Evolutionary conservation across 805 yeast genomes (phyloP), one percentile per base, ranked within the genome.

Genomic region (Wickerhamomyces canadensis): DNA sequence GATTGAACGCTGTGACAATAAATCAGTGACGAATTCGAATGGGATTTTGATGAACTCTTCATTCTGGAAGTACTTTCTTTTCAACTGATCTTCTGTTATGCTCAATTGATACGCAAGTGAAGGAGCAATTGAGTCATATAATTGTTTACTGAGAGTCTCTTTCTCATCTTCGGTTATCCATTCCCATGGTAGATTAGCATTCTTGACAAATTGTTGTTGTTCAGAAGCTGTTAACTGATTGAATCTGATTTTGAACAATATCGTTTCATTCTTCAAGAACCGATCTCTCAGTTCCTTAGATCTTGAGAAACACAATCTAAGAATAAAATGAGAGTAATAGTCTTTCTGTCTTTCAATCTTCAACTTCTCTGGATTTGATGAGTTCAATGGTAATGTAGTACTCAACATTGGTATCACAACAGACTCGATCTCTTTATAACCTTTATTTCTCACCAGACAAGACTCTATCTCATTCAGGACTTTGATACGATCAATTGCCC

Each of bases 401-500:
- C 72, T 67, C 28, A 93, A 51, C 35, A 81, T 58, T 1, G 94
- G 93, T 46, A 74, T 76, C 47, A 91, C 65, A 4, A 73, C 64
- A 9, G 64, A 54, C 48, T 82, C 91, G 25, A 77, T 74, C 40
- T 88, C 96, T 46, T 73, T 75, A 33, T 73, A 54, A 1, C 72
- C 58, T 51, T 78, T 77, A 42, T 80, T 78, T 48, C 94, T 70
- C 18, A 81, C 76, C 30, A 72, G 52, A 45, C 84, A 76, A 1
- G 86, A 73, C 52, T 91, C 97, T 35, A 93, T 80, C 55, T 87
- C 96, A 37, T 88, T 73, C 41, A 93, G 67, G 8, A 93, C 76
- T 54, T 82, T 79, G 44, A 91, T 68, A 42, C 99, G 66, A 54
- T 91, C 98, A 37, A 93, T 81, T 5, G 98, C 98, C 96, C 97